Evolutionary conservation across 495 filamentous ascomycete genomes (phyloP).

Genomic region (Parachaetomium inaequale): DNA sequence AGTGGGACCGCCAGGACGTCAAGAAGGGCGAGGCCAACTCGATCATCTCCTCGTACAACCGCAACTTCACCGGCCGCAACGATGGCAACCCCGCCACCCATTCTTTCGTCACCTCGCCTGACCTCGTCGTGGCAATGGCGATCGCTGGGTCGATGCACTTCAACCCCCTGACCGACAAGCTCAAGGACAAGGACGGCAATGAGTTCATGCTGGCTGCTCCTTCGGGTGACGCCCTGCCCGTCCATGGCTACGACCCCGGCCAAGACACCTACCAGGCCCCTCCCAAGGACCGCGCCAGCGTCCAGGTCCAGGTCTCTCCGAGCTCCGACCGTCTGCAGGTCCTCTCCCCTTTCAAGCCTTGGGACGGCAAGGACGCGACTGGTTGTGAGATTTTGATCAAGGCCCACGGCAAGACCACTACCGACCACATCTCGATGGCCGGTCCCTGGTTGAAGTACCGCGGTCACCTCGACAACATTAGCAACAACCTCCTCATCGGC

Average conservation of each 20-base stretch:
- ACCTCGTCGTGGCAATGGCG: constrained; percentile 89
- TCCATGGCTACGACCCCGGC: constrained; percentile 84
- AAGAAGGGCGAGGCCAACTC: constrained; percentile 93
- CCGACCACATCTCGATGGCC: constrained; percentile 99
- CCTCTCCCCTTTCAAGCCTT: constrained; percentile 76
- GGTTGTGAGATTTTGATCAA: constrained; percentile 96
- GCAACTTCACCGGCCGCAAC: constrained; percentile 99
- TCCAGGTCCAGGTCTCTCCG: constrained; percentile 83
- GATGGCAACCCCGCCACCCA: constrained; percentile 98
- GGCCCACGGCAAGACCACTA: constrained; percentile 96
- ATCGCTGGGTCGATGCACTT: constrained; percentile 90
- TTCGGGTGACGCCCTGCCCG: constrained; percentile 76
- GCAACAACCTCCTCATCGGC: constrained; percentile 99
- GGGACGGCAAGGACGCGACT: constrained; percentile 90
- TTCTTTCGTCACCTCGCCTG: constrained; percentile 97
- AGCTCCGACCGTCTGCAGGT: constrained; percentile 91
- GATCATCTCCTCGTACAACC: constrained; percentile 37
- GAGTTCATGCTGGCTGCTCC: constrained; percentile 84
- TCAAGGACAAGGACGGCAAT: constrained; percentile 97
- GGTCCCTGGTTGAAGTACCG: constrained; percentile 99
- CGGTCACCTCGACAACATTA: constrained; percentile 99
- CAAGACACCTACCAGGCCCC: constrained; percentile 96
- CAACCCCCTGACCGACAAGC: constrained; percentile 90
- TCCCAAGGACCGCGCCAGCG: constrained; percentile 66
- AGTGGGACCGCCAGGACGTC: constrained; percentile 93